Evolutionary conservation across 257 asterid genomes (phyloP).

Genomic region (Solanum corneliomulleri): DNA sequence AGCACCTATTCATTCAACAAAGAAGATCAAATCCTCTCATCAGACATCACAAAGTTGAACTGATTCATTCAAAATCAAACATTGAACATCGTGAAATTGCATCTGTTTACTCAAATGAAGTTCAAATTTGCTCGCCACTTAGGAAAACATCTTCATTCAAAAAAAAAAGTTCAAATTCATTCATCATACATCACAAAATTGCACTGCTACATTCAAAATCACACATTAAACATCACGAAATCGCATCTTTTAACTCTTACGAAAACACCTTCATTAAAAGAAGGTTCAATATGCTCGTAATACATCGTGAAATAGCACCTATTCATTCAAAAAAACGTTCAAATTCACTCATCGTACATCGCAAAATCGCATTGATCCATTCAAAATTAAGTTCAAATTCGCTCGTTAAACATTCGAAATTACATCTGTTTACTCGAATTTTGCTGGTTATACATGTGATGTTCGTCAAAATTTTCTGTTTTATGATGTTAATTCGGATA

Average conservation of each 20-base stretch:
- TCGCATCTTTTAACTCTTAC: not conserved
- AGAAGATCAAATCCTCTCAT: not conserved
- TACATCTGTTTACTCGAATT: not conserved
- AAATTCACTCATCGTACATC: not conserved
- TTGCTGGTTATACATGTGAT: not conserved
- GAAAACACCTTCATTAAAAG: not conserved
- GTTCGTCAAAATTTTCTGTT: not conserved
- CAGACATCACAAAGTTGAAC: not conserved
- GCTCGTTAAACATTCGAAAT: not conserved
- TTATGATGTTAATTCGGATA: not conserved
- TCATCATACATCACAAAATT: not conserved
- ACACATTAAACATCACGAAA: not conserved
- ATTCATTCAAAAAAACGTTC: not conserved
- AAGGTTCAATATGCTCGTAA: not conserved
- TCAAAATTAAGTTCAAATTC: not conserved
- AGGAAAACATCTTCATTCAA: not conserved
- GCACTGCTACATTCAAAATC: not conserved
- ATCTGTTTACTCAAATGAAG: not conserved
- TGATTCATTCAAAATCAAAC: not conserved
- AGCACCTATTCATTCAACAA: not conserved
- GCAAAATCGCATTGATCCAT: not conserved
- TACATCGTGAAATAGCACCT: not conserved
- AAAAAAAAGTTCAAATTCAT: not conserved
- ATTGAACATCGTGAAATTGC: not conserved
- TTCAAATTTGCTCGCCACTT: not conserved